Base-by-base conservation (phyloP, 106 monocot species). In the Dendrobium chrysotoxum region DNA sequence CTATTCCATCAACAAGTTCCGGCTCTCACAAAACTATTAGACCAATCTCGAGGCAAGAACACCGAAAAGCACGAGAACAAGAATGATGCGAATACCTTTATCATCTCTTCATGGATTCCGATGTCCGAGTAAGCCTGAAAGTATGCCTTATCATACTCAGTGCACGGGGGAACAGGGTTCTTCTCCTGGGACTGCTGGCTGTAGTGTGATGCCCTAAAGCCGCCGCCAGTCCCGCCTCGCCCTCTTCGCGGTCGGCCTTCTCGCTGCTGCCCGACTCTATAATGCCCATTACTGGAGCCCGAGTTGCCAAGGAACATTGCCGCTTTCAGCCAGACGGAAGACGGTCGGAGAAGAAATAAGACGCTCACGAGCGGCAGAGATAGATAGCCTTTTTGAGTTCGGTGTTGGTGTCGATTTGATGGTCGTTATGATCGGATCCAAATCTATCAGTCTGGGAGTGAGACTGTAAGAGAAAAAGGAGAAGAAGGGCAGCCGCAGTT, bases 31-130 rank as follows among this genome's bases (percentile, higher is more conserved):
- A 3, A 50, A 50, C 15, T 13, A 50, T 13, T 50, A 50, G 15
- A 50, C 50, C 50, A 50, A 50, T 13, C 50, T 50, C 50, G 13
- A 50, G 11, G 13, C 16, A 50, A 50, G 35, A 16, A 10, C 76
- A 28, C 5, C 46, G 9, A 76, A 18, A 26, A 42, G 41, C 3
- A 20, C 18, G 18, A 20, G 1, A 35, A 26, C 35, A 3, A 72
- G 41, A 31, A 41, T 13, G 45, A 76, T 20, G 12, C 26, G 12
- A 26, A 30, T 21, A 92, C 97, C 97, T 94, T 98, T 75, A 98
- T 92, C 97, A 98, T 98, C 79, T 94, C 94, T 77, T 94, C 94
- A 54, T 98, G 97, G 78, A 98, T 92, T 5, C 88, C 94, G 65
- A 98, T 84, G 75, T 98, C 92, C 53, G 94, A 81, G 77, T 98